Evolutionary conservation across 139 green algal genomes (phyloP).

Genomic region (Trebouxia sp.): DNA sequence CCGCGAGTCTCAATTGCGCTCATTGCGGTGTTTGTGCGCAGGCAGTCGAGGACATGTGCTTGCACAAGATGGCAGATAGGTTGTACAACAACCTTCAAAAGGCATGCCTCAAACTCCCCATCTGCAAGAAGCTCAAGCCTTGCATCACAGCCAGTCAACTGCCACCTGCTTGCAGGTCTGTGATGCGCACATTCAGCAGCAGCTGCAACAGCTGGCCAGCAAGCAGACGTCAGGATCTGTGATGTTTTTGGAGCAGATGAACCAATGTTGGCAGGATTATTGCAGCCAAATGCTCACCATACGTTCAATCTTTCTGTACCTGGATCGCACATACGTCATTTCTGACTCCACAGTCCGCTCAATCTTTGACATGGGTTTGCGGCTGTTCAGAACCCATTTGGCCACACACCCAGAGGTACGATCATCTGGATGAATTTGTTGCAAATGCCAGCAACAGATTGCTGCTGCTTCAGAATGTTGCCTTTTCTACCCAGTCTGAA

Average conservation of each 20-base stretch:
- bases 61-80: slow-evolving; percentile 84
- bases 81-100: slow-evolving; percentile 82
- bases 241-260: slow-evolving; percentile 71
- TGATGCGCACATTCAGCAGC: slow-evolving; percentile 66
- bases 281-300: slow-evolving; percentile 86
- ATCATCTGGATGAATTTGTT: too few relatives aligned
- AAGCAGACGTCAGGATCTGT: slow-evolving; percentile 55
- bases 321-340: slow-evolving; percentile 94
- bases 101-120: slow-evolving; percentile 23
- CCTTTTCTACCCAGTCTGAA: too few relatives aligned
- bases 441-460: too few relatives aligned
- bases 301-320: slow-evolving; percentile 94
- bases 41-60: slow-evolving; percentile 93
- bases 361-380: slow-evolving; percentile 95
- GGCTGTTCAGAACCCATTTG: slow-evolving; percentile 83
- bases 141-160: background rate
- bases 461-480: too few relatives aligned
- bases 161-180: slow-evolving; percentile 51
- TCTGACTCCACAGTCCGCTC: slow-evolving; percentile 57
- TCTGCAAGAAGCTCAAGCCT: background rate
- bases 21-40: slow-evolving; percentile 35
- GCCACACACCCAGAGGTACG: slow-evolving; percentile 53
- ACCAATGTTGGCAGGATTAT: slow-evolving; percentile 56
- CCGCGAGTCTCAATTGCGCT: background rate
- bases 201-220: slow-evolving; percentile 48